phyloP scores from a whole-genome alignment of 108 stramenopile species.

The Cylindrotheca closterium region DNA sequence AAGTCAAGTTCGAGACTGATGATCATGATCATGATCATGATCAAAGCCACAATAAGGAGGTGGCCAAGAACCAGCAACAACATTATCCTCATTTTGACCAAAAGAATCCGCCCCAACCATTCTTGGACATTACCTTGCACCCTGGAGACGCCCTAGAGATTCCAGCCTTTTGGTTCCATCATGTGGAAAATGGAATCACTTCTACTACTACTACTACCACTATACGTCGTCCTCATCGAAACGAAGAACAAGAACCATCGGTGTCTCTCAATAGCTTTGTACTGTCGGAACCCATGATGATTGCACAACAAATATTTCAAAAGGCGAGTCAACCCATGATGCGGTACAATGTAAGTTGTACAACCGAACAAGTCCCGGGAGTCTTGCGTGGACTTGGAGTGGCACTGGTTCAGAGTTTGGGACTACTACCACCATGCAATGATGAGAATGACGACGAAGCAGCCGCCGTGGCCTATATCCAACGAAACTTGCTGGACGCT shows the following conservation, averaged over 20 bases:
- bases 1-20: conserved; percentile 30
- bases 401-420: background rate
- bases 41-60: background rate
- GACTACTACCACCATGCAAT: too few species aligned
- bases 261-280: background rate
- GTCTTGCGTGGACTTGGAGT: background rate
- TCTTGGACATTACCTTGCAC: conserved; percentile 25
- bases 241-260: background rate
- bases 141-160: conserved; percentile 33
- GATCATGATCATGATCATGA: too few species aligned
- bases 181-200: conserved; percentile 19
- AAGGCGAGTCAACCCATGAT: background rate
- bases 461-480: background rate
- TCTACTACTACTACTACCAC: background rate
- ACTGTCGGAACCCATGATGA: background rate
- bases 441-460: background rate
- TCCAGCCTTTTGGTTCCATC: conserved; percentile 47
- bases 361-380: background rate
- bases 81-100: conserved; percentile 13
- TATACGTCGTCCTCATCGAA: too few species aligned
- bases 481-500: background rate
- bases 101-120: conserved; percentile 6
- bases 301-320: background rate
- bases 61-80: background rate
- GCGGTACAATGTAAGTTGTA: background rate